phyloP scores from a whole-genome alignment of 441 rosid genomes.

The Melastoma candidum region DNA sequence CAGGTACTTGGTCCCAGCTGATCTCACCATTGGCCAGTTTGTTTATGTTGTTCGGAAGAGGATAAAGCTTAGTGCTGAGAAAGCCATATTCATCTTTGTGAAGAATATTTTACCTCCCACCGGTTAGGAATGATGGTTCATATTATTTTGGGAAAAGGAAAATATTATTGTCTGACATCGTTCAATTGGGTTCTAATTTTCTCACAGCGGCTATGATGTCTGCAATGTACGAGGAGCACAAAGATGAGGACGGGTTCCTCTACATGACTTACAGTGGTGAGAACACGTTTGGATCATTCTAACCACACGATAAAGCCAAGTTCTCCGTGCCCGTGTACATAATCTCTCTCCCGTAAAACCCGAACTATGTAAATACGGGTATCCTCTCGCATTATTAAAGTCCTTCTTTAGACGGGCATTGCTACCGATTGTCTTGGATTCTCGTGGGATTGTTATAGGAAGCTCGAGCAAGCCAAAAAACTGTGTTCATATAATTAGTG shows the following conservation, averaged over 20 bases:
- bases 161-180: background rate
- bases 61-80: constrained; percentile 40
- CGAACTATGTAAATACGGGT: no score
- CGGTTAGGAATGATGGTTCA: constrained; percentile 18
- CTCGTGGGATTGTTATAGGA: no score
- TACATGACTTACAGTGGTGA: constrained; percentile 57
- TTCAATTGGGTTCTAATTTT: background rate
- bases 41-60: constrained; percentile 58
- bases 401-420: no score
- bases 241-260: constrained; percentile 60
- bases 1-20: constrained; percentile 57
- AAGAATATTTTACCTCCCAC: constrained; percentile 63
- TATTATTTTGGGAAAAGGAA: background rate
- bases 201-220: constrained; percentile 48
- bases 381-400: no score
- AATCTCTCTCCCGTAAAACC: no score
- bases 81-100: constrained; percentile 32
- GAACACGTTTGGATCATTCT: constrained; percentile 39
- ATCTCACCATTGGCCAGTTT: constrained; percentile 54
- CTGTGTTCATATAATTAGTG: no score
- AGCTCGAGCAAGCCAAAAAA: no score
- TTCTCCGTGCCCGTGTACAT: no score
- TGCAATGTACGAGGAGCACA: constrained; percentile 49
- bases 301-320: no score
- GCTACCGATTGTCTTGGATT: no score